Percentiles rank a stretch among this genome's conserved stretches.
Conservation (phyloP, 192 early-diverging fungal genomes). For the Backusella westeae region DNA sequence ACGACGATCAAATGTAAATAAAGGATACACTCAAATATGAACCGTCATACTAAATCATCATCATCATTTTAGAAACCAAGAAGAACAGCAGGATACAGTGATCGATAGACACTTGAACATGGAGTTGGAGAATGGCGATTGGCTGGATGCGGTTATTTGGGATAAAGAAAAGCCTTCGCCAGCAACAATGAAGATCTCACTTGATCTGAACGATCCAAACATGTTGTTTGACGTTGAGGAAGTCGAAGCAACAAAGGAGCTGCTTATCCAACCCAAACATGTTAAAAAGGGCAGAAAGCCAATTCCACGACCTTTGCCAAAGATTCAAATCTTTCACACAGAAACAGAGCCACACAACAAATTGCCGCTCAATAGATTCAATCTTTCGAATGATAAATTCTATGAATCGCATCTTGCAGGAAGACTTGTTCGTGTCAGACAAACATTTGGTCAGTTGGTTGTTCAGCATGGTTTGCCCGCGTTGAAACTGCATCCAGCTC, state of each 20-base stretch:
- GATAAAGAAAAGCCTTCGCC: conserved; percentile 58
- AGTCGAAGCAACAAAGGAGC: conserved; percentile 40
- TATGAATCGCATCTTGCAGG: conserved; percentile 73
- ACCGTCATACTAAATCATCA: background rate
- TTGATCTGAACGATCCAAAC: conserved; percentile 72
- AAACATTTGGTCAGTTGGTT: conserved; percentile 81
- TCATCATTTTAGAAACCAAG: background rate
- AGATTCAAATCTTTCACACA: conserved; percentile 28
- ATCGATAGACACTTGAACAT: conserved; percentile 45
- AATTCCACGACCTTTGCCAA: conserved; percentile 26
- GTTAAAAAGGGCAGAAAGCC: conserved; percentile 34
- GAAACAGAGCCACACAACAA: conserved; percentile 61
- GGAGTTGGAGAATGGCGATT: conserved; percentile 64
- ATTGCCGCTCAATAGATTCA: conserved; percentile 72
- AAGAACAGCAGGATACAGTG: background rate
- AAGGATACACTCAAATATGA: no score
- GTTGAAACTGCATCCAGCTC: conserved; percentile 71
- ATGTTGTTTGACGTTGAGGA: conserved; percentile 69
- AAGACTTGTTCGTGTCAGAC: conserved; percentile 75
- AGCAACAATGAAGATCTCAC: conserved; percentile 52
- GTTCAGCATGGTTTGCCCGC: conserved; percentile 90
- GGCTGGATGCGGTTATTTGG: conserved; percentile 81
- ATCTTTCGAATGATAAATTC: conserved; percentile 84
- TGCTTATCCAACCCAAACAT: conserved; percentile 24
- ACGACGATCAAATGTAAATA: conserved; percentile 40